phyloP scores from a whole-genome alignment of 805 yeast species.

The Teunomyces stri region DNA sequence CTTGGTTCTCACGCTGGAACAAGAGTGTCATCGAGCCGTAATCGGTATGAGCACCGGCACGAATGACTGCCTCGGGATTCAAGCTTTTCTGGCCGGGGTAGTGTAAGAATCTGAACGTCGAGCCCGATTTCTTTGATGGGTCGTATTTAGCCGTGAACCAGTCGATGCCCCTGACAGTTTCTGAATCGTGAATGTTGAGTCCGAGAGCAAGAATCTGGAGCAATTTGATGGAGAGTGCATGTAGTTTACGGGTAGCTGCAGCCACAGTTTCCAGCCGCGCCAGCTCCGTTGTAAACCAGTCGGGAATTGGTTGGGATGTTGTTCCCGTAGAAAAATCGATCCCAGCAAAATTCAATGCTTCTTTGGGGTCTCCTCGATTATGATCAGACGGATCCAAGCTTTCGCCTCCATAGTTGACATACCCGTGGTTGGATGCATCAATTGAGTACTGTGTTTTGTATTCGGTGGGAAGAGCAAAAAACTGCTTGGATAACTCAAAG shows the following conservation, averaged over 20 bases:
- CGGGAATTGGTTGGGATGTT: conserved; percentile 45
- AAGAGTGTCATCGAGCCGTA: conserved; percentile 73
- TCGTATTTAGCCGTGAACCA: conserved; percentile 67
- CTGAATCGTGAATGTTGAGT: conserved; percentile 53
- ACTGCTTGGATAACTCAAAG: conserved; percentile 49
- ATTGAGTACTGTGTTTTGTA: conserved; percentile 53
- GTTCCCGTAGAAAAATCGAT: conserved; percentile 51
- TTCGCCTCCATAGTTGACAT: conserved; percentile 55
- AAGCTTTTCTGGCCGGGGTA: conserved; percentile 60
- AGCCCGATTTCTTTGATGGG: conserved; percentile 52
- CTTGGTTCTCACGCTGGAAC: conserved; percentile 68
- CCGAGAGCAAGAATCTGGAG: conserved; percentile 61
- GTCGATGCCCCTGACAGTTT: conserved; percentile 33
- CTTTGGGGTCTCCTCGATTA: conserved; percentile 57
- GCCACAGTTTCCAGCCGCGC: conserved; percentile 42
- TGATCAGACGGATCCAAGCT: conserved; percentile 39
- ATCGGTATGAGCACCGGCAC: conserved; percentile 88
- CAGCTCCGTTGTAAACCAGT: conserved; percentile 41
- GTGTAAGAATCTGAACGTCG: conserved; percentile 67
- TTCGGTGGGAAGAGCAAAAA: conserved; percentile 49
- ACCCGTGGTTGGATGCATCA: conserved; percentile 58
- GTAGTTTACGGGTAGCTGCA: conserved; percentile 42
- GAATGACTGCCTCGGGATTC: conserved; percentile 52
- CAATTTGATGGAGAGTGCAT: conserved; percentile 47
- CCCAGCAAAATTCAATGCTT: conserved; percentile 65